Evolutionary conservation across 345 rosid species (phyloP), one percentile per base, ranked within the genome.

Genomic region (Salix suchowensis): DNA sequence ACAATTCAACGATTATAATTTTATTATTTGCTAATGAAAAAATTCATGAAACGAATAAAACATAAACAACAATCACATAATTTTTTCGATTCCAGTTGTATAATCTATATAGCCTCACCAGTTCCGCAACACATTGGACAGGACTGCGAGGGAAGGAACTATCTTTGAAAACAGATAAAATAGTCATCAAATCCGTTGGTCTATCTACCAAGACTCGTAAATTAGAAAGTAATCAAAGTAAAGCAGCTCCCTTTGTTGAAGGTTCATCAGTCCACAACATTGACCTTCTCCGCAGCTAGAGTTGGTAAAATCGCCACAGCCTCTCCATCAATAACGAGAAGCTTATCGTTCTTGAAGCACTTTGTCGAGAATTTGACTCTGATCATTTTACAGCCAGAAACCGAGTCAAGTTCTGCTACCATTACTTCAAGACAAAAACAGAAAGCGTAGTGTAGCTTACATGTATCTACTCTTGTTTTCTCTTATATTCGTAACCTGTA

Each of bases 301-400:
- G 76, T 88, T 32, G 93, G 91, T 71, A 90, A 82, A 16, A 89
- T 79, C 11, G 93, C 85, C 73, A 85, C 65, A 39, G 97, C 98
- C 80, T 92, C 97, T 34, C 98, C 97, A 82, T 87, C 89, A 65
- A 93, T 80, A 77, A 86, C 89, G 52, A 92, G 81, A 80, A 76
- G 54, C 70, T 88, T 83, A 12, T 80, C 88, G 4, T 84, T 86
- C 85, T 90, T 93, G 76, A 88, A 79, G 87, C 97, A 93, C 82
- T 89, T 92, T 0, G 99, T 93, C 19, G 83, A 84, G 84, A 93
- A 89, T 82, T 93, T 93, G 26, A 82, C 94, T 78, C 97, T 92
- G 80, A 52, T 52, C 9, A 77, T 54, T 65, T 50, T 32, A 36
- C 18, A 77, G 19, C 26, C 24, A 65, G 66, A 69, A 19, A 5